Percentiles rank a stretch among this genome's conserved stretches.
Evolutionary conservation across 202 grass and related monocot species (phyloP).

Genomic region (Setaria italica): DNA sequence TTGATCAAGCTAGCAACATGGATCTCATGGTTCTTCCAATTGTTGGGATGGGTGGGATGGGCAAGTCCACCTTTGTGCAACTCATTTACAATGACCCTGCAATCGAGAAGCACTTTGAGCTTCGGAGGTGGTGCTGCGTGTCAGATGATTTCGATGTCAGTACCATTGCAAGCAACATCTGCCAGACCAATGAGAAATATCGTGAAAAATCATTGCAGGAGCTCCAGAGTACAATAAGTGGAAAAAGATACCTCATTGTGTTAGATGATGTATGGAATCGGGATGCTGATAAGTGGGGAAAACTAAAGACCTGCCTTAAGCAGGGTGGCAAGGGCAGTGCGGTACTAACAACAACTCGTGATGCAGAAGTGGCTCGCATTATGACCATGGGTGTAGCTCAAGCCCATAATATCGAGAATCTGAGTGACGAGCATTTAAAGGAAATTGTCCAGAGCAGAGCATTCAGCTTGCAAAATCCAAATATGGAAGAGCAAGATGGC

Average conservation of each 20-base stretch:
- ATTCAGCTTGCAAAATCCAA: neutral
- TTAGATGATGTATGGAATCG: neutral
- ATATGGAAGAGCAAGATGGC: neutral
- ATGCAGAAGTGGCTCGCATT: neutral
- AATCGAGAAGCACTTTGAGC: neutral
- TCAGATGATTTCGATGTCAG: neutral
- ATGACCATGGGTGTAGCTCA: neutral
- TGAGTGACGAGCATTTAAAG: neutral
- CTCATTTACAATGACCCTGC: no score
- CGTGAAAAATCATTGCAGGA: neutral
- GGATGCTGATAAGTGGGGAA: neutral
- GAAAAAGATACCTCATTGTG: neutral
- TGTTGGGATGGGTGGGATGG: no score
- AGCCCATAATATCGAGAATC: neutral
- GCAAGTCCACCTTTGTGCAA: no score
- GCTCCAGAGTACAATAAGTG: neutral
- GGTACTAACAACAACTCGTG: neutral
- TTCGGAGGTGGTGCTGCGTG: neutral
- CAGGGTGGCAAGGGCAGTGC: neutral
- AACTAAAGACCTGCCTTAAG: neutral
- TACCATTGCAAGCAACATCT: neutral
- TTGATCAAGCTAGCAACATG: no score
- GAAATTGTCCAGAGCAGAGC: neutral
- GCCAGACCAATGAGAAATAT: neutral
- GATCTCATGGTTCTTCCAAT: no score